phyloP scores from a whole-genome alignment of 441 rosid species.

The Erysimum cheiri region DNA sequence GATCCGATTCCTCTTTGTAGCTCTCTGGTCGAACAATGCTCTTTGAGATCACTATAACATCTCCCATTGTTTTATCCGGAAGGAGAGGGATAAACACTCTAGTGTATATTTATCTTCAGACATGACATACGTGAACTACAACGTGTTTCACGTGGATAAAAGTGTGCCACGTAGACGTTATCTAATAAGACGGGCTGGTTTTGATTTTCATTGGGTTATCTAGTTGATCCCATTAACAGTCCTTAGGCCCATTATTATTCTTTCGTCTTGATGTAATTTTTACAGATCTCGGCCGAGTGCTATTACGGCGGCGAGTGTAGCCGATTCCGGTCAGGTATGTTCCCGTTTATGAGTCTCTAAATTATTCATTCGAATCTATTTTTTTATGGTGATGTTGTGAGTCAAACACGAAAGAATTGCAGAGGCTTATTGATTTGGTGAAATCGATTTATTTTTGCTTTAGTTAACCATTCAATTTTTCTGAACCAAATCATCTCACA shows the following conservation, averaged over 20 bases:
- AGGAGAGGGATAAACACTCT: not conserved
- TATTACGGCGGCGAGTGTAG: not conserved
- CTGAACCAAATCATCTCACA: slow-evolving; percentile 1
- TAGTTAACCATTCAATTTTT: not conserved
- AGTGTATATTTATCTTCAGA: not conserved
- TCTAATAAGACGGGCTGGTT: not conserved
- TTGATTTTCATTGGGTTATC: not conserved
- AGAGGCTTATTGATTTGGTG: not conserved
- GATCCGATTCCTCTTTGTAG: slow-evolving; percentile 9
- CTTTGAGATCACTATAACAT: slow-evolving; percentile 32
- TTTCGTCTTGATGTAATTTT: not conserved
- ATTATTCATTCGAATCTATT: not conserved
- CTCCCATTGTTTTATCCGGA: slow-evolving; percentile 27
- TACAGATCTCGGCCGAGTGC: not conserved
- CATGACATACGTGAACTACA: not conserved
- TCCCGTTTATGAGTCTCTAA: not conserved
- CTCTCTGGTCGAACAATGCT: slow-evolving; percentile 37
- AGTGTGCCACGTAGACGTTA: not conserved
- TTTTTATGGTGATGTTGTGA: not conserved
- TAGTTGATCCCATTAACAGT: not conserved
- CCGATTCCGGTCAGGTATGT: not conserved
- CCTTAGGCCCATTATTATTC: slow-evolving; percentile 7
- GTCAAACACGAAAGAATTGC: not conserved
- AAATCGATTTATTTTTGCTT: not conserved
- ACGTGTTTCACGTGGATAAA: not conserved